A percentile compares a stretch with the other conserved stretches of the same genome.
These are phyloP conservation scores for Cicer arietinum DNA, from an alignment of 306 rosid genomes.

Conservation along the genomic window DNA sequence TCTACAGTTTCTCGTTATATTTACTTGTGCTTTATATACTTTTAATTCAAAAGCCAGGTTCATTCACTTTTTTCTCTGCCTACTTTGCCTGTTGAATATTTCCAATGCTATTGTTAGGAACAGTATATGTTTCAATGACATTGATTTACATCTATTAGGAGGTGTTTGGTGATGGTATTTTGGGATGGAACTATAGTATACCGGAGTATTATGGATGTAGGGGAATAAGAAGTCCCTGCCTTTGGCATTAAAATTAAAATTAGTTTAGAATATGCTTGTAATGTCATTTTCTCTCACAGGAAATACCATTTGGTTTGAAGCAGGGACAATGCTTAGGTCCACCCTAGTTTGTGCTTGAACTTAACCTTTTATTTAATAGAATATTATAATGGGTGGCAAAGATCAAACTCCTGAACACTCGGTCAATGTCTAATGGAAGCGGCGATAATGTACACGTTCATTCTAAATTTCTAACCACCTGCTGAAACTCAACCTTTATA, in stretches of 20 bases:
- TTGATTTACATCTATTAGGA: slow-evolving; percentile 19
- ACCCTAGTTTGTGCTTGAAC: background rate
- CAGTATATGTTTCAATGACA: slow-evolving; percentile 21
- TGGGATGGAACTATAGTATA: background rate
- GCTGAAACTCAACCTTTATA: slow-evolving; percentile 8
- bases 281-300: background rate
- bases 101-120: background rate
- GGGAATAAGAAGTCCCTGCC: slow-evolving; percentile 7
- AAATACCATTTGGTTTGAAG: background rate
- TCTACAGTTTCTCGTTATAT: background rate
- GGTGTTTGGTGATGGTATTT: too few species aligned
- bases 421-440: background rate
- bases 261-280: slow-evolving; percentile 18
- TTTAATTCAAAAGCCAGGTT: background rate
- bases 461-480: background rate
- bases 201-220: background rate
- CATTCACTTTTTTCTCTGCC: background rate
- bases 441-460: background rate
- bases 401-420: background rate
- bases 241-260: background rate
- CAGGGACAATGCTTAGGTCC: background rate
- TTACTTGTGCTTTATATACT: slow-evolving; percentile 7
- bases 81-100: background rate
- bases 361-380: background rate
- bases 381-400: background rate